Evolutionary conservation across 129 eudicot genomes (phyloP), one percentile per base, ranked within the genome.

Genomic region (Helianthus tuberosus): DNA sequence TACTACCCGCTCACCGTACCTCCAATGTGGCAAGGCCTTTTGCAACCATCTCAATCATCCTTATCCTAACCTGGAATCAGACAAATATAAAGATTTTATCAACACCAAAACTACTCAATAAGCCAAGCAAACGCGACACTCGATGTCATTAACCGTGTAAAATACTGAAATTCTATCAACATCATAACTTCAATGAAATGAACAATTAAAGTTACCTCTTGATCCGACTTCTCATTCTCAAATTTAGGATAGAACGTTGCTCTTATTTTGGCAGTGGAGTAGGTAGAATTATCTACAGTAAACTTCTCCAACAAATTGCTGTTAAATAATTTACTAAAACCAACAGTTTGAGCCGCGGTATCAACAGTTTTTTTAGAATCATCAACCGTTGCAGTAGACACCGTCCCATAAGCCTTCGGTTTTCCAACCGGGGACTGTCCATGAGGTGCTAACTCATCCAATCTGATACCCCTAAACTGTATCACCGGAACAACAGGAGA

Each of bases 191-290:
- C 20, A 3, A 54, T 5, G 17, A 67, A 67, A 57, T 65, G 23
- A 74, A 66, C 63, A 57, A 73, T 12, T 13, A 25, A 51, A 53
- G 59, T 83, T 69, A 94, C 99, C 97, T 94, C 99, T 75, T 88
- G 97, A 83, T 94, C 99, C 67, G 97, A 88, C 86, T 91, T 94
- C 85, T 94, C 99, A 59, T 94, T 94, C 80, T 94, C 99, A 84
- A 94, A 94, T 77, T 91, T 94, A 46, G 99, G 99, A 79, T 94
- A 94, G 69, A 94, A 94, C 15, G 94, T 89, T 8, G 99, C 99
- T 80, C 97, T 87, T 52, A 94, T 83, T 87, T 85, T 86, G 10
- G 96, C 96, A 55, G 32, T 77, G 13, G 96, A 75, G 74, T 83
- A 91, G 5, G 99, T 94, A 27, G 80, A 74, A 71, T 85, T 94